These are phyloP conservation scores for Meira nashicola DNA, from an alignment of 1,284 basidiomycete species.

Conservation along the genomic window DNA sequence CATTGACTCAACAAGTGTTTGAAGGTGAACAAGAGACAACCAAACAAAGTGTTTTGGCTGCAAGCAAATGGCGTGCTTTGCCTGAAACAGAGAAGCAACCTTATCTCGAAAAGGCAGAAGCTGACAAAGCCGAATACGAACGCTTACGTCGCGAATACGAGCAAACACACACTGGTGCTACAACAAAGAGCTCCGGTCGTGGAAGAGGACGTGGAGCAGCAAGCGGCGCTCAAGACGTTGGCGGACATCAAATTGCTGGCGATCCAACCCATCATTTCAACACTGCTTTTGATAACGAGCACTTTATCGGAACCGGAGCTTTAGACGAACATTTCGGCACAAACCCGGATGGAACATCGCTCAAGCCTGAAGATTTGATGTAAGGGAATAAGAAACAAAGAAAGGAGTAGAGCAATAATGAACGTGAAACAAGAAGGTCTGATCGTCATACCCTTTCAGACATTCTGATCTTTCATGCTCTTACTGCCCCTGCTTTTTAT, in stretches of 20 bases:
- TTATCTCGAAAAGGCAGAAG: slow-evolving; percentile 41
- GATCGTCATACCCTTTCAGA: not conserved
- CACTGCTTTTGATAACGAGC: slow-evolving; percentile 5
- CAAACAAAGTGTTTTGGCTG: slow-evolving; percentile 87
- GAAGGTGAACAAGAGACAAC: slow-evolving; percentile 91
- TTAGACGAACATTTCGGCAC: slow-evolving; percentile 9
- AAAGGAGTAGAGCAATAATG: not conserved
- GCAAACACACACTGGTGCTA: slow-evolving; percentile 5
- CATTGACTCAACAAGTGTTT: slow-evolving; percentile 65
- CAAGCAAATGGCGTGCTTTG: slow-evolving; percentile 84
- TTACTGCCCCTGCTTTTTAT: not conserved
- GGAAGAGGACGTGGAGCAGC: not conserved
- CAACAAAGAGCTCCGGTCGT: too few relatives aligned
- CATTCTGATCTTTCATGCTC: not conserved
- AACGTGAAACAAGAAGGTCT: not conserved
- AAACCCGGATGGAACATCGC: slow-evolving; percentile 4
- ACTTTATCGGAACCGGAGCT: slow-evolving; percentile 5
- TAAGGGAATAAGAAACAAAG: not conserved
- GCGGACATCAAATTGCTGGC: not conserved
- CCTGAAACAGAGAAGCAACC: slow-evolving; percentile 73
- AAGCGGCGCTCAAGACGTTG: slow-evolving; percentile 2
- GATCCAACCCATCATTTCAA: slow-evolving; percentile 1
- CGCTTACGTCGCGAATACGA: slow-evolving; percentile 42
- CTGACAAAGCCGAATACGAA: slow-evolving; percentile 47
- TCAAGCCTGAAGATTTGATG: slow-evolving; percentile 6